phyloP scores from a whole-genome alignment of 768 basidiomycete species.

The Psilocybe subaeruginosa region DNA sequence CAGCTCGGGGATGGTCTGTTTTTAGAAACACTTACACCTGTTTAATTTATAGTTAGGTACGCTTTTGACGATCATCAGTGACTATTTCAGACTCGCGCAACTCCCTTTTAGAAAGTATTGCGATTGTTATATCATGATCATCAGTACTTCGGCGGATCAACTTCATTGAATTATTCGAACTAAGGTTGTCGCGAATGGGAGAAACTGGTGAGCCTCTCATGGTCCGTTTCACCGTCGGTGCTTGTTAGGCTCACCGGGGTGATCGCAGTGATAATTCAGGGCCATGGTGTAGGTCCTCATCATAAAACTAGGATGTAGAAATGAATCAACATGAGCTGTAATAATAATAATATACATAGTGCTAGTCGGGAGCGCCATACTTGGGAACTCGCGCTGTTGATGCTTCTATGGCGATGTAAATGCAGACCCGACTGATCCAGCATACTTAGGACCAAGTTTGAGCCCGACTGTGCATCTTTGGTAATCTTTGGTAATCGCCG shows the following conservation, averaged over 20 bases:
- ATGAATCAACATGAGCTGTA: background rate
- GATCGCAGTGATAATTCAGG: slow-evolving; percentile 13
- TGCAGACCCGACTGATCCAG: background rate
- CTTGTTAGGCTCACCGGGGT: slow-evolving; percentile 8
- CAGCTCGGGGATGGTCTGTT: slow-evolving; percentile 6
- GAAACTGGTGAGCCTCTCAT: background rate
- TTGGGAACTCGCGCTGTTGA: background rate
- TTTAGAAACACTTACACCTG: slow-evolving; percentile 1
- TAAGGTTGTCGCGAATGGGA: slow-evolving; percentile 1
- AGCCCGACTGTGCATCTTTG: background rate
- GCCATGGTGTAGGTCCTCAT: slow-evolving; percentile 6
- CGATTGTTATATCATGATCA: slow-evolving; percentile 14
- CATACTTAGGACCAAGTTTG: background rate
- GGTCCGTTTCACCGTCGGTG: slow-evolving; percentile 8
- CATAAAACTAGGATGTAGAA: background rate
- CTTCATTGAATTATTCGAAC: background rate
- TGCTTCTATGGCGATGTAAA: background rate
- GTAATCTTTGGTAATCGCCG: background rate
- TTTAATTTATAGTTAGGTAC: slow-evolving; percentile 16
- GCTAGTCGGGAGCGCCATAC: background rate
- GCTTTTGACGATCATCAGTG: slow-evolving; percentile 16
- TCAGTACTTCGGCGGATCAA: slow-evolving; percentile 15
- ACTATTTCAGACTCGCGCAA: background rate
- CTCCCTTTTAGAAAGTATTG: background rate
- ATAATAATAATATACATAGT: background rate